phyloP scores from a whole-genome alignment of 495 filamentous ascomycete genomes.

The Lasiosphaeriaceae sp. region DNA sequence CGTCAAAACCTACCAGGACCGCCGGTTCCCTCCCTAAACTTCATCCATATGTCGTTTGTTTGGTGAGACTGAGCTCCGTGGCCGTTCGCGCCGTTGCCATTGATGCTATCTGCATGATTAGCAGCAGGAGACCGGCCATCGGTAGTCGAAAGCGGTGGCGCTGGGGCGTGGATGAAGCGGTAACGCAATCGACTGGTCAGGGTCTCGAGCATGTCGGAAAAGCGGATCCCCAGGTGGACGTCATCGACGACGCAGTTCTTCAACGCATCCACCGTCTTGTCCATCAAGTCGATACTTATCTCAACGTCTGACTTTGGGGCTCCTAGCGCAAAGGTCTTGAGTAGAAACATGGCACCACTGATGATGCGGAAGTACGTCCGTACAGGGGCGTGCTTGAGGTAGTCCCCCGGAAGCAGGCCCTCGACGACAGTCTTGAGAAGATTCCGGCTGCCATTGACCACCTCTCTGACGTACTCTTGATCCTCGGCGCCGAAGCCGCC shows the following conservation, averaged over 20 bases:
- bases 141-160: slow-evolving; percentile 23
- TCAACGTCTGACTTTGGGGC: slow-evolving; percentile 85
- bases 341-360: slow-evolving; percentile 89
- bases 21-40: slow-evolving; percentile 19
- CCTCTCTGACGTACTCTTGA: slow-evolving; percentile 79
- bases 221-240: slow-evolving; percentile 89
- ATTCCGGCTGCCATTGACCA: slow-evolving; percentile 81
- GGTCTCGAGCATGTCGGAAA: slow-evolving; percentile 86
- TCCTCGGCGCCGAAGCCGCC: slow-evolving; percentile 56
- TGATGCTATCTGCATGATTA: slow-evolving; percentile 23
- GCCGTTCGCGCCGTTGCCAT: slow-evolving; percentile 24
- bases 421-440: slow-evolving; percentile 81
- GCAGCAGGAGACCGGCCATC: slow-evolving; percentile 37
- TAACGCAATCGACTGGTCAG: slow-evolving; percentile 69
- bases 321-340: slow-evolving; percentile 90
- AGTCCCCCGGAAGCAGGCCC: slow-evolving; percentile 72
- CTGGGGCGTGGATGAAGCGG: slow-evolving; percentile 63
- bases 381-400: slow-evolving; percentile 87
- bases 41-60: slow-evolving; percentile 21
- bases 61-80: slow-evolving; percentile 17
- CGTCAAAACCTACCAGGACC: slow-evolving; percentile 27
- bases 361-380: slow-evolving; percentile 93
- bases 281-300: slow-evolving; percentile 74
- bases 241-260: slow-evolving; percentile 88
- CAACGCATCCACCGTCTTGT: slow-evolving; percentile 73